phyloP scores from a whole-genome alignment of 2,329 filamentous ascomycete genomes.

The Penicillium sp. region DNA sequence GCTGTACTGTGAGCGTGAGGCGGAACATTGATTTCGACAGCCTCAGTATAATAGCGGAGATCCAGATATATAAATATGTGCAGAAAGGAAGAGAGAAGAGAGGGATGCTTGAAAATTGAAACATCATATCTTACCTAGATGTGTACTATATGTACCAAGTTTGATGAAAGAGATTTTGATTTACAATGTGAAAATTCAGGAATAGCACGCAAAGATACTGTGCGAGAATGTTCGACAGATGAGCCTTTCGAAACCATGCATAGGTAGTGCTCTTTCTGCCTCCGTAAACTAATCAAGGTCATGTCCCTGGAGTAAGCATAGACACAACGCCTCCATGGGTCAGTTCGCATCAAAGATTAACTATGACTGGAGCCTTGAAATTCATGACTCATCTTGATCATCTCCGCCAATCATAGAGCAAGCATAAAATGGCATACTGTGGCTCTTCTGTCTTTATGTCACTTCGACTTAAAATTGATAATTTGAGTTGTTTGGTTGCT shows the following conservation, averaged over 20 bases:
- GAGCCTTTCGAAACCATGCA: background rate
- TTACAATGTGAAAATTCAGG: no score
- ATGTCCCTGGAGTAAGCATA: background rate
- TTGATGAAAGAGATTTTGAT: background rate
- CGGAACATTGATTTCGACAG: rapidly evolving
- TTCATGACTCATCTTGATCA: background rate
- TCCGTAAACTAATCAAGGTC: no score
- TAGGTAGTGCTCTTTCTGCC: background rate
- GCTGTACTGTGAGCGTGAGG: rapidly evolving
- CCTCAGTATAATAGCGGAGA: background rate
- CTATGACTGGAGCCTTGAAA: no score
- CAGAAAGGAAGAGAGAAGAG: background rate
- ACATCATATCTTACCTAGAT: background rate
- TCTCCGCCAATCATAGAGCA: background rate
- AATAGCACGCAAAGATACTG: background rate
- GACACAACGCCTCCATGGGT: background rate
- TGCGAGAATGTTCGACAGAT: no score
- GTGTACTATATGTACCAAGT: background rate
- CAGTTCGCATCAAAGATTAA: background rate
- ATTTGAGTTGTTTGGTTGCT: background rate
- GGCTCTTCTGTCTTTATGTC: background rate
- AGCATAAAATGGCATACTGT: no score
- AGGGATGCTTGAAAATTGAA: background rate
- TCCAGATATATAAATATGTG: background rate
- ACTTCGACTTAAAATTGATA: background rate